Evolutionary conservation across 2,329 filamentous ascomycete species (phyloP), one percentile per base, ranked within the genome.

Genomic region (Fusarium succisae): DNA sequence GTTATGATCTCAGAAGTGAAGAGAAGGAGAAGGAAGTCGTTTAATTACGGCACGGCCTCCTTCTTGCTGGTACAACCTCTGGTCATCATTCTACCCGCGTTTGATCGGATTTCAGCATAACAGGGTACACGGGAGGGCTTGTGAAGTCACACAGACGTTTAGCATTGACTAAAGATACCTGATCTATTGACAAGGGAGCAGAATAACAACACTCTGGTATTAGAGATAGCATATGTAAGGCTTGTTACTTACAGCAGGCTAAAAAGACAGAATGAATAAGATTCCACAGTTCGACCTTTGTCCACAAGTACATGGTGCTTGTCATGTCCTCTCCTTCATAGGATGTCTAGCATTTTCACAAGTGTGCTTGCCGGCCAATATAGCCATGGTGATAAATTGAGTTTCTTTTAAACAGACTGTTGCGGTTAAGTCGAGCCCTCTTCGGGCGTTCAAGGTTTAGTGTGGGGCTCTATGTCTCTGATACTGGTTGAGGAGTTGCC

Each of bases 1-100:
- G 76, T 30, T 65, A 68, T 12, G 74, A 73, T 26, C 35, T 70
- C 58, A 62, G 51, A n/a, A 74, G 77, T 48, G 76, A 79, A 60
- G 72, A 72, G 38, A 64, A 62, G 35, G 65, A 35, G 14, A 61
- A 74, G 32, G 72, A 73, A 44, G 28, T 12, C 14, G 64, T 73
- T 28, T 75, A 58, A 44, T 14, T 18, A 24, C 24, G 24, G 15
- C 18, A 28, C 18, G 18, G 18, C 6, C 38, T 56, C 47, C 55
- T 32, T 45, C 22, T 37, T 24, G 57, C 32, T 50, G 30, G n/a
- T 53, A 18, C 37, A 41, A 41, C 24, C 35, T 30, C 15, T 55
- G 24, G 12, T 41, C 51, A 30, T 55, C 51, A 41, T 28, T n/a
- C 15, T 22, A 30, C 35, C 37, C 24, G 35, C 26, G 8, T 41